Percentiles rank a stretch among this genome's conserved stretches.
Conservation (phyloP, 2,329 filamentous ascomycete genomes). For the Aspergillus costaricaensis region DNA sequence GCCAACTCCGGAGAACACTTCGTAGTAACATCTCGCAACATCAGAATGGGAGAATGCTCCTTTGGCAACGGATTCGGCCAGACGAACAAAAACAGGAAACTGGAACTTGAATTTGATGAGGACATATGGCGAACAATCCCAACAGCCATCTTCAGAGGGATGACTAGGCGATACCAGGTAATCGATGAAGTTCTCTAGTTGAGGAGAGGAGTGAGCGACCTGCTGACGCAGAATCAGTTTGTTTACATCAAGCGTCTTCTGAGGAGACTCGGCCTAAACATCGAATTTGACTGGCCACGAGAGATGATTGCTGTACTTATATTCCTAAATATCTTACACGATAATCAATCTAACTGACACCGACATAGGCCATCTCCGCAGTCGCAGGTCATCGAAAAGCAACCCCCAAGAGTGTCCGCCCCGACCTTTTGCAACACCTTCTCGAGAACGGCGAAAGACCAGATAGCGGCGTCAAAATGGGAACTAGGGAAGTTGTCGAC, state of each 20-base stretch:
- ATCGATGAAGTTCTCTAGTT: neutral
- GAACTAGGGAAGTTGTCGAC: neutral
- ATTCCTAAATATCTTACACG: no score
- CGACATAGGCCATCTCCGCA: neutral
- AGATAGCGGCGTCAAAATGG: neutral
- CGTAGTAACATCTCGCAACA: neutral
- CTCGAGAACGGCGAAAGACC: slow-evolving; percentile 1
- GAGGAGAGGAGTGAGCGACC: no score
- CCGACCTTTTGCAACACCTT: slow-evolving; percentile 2
- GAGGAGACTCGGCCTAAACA: neutral
- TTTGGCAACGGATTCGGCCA: slow-evolving; percentile 4
- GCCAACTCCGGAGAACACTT: no score
- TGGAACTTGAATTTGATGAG: neutral
- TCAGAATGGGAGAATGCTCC: slow-evolving; percentile 10
- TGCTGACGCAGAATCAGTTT: neutral
- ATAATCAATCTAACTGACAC: neutral
- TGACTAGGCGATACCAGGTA: slow-evolving; percentile 7
- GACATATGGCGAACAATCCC: neutral
- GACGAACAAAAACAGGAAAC: neutral
- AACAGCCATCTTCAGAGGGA: neutral
- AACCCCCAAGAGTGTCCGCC: neutral
- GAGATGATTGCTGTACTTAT: slow-evolving; percentile 10
- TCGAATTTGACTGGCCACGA: slow-evolving; percentile 8
- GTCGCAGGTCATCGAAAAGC: neutral
- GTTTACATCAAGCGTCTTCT: slow-evolving; percentile 7